A percentile compares a stretch with the other conserved stretches of the same genome.
phyloP scores from a whole-genome alignment of 805 yeast genomes.

The Kodamaea kakaduensis region DNA sequence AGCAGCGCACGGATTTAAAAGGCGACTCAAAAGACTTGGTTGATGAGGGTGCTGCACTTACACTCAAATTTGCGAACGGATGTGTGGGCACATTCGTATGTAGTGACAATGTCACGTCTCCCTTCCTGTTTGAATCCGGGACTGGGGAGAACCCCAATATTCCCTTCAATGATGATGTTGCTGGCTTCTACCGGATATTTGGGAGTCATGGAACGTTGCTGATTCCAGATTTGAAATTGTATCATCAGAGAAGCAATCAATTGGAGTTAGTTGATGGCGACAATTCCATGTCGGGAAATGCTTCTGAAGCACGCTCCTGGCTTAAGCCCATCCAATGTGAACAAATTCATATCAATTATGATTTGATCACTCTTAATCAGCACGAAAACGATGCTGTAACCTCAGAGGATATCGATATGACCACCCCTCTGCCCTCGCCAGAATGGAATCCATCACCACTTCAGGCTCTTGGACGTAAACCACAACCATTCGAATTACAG shows the following conservation, averaged over 20 bases:
- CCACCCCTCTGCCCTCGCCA: conserved; percentile 32
- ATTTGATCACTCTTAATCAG: conserved; percentile 8
- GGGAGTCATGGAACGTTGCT: conserved; percentile 38
- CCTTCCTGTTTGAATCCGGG: conserved; percentile 36
- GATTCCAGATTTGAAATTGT: conserved; percentile 34
- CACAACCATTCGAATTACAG: conserved; percentile 35
- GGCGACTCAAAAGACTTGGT: conserved; percentile 17
- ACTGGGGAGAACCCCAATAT: conserved; percentile 40
- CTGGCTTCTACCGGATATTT: conserved; percentile 35
- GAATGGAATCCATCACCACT: conserved; percentile 22
- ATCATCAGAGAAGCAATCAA: conserved; percentile 19
- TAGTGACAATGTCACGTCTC: conserved; percentile 35
- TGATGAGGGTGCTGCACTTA: conserved; percentile 38
- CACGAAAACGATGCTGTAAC: conserved; percentile 6
- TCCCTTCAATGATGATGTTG: conserved; percentile 25
- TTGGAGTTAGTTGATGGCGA: neutral
- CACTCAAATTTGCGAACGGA: conserved; percentile 29
- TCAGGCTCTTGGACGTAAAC: conserved; percentile 12
- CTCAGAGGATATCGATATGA: conserved; percentile 11
- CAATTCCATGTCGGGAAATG: conserved; percentile 12
- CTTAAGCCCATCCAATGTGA: conserved; percentile 23
- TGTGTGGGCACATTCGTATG: conserved; percentile 35
- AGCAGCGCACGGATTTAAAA: conserved; percentile 21
- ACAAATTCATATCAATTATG: conserved; percentile 16
- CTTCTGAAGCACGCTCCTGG: conserved; percentile 24